Conservation (phyloP, 768 basidiomycete genomes). For the Lentinula guzmanii region DNA sequence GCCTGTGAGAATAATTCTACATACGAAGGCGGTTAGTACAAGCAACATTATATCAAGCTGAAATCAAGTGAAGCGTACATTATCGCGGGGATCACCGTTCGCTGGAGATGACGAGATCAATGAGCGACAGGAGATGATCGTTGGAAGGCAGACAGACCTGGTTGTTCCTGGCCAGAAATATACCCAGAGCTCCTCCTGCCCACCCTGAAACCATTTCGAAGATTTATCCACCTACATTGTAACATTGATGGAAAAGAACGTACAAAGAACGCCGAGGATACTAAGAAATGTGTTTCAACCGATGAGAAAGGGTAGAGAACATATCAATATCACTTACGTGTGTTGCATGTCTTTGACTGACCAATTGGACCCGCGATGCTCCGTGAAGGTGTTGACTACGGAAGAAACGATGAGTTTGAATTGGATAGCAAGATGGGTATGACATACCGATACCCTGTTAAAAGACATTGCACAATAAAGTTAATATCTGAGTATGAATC, state of each 20-base stretch:
- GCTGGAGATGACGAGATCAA: slow-evolving; percentile 28
- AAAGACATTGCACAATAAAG: not conserved
- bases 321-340: slow-evolving; percentile 46
- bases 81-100: slow-evolving; percentile 74
- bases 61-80: slow-evolving; percentile 45
- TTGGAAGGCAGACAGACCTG: slow-evolving; percentile 37
- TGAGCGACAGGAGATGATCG: not conserved
- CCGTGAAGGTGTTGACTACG: slow-evolving; percentile 86
- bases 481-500: not conserved
- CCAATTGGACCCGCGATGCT: slow-evolving; percentile 79
- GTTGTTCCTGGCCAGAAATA: slow-evolving; percentile 74
- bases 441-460: slow-evolving; percentile 52
- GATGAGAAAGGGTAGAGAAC: slow-evolving; percentile 3
- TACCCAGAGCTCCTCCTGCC: slow-evolving; percentile 86
- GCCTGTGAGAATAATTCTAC: slow-evolving; percentile 82
- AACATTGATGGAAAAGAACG: slow-evolving; percentile 13
- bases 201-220: slow-evolving; percentile 54
- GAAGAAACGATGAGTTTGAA: slow-evolving; percentile 10
- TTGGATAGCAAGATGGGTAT: not conserved
- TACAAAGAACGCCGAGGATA: slow-evolving; percentile 70
- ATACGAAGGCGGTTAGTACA: not conserved
- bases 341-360: slow-evolving; percentile 94
- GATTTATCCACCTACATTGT: not conserved
- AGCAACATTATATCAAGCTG: not conserved
- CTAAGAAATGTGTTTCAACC: slow-evolving; percentile 26